Base-by-base conservation (phyloP, 2,329 filamentous ascomycete genomes). In the Drechmeria coniospora region DNA sequence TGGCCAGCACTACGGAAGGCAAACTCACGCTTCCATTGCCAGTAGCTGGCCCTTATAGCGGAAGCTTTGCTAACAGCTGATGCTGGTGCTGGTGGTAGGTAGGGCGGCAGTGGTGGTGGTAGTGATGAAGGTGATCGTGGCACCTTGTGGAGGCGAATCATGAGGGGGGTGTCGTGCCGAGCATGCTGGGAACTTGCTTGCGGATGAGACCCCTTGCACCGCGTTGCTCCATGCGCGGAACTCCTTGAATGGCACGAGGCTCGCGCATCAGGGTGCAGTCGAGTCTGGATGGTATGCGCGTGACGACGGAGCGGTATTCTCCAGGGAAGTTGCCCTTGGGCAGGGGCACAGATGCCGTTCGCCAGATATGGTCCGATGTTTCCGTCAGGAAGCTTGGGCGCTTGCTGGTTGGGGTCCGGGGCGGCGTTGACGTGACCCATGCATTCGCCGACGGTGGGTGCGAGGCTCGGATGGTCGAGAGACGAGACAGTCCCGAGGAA, bases 211-310 rank as follows among this genome's bases (percentile, higher is more conserved):
- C 62, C 21, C 57, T 57, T 6, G 54, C 54, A 18, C 61, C 51
- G n/a, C 59, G 57, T 31, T 62, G 59, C 32, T 69, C 65, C 12
- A 65, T 61, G 19, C 69, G 58, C 15, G 84, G 84, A n/a, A 84
- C 74, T 20, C 86, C 86, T 49, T 92, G 83, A 21, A 93, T 87
- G 36, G 81, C 74, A 32, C 86, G 70, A 17, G 86, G 86, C 53
- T 94, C 86, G 49, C 83, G 82, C 83, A 95, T 93, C 25, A 94
- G 61, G 10, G 74, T 69, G 4, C 77, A 68, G 43, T 98, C 90
- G 8, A 98, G 65, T 45, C 81, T 86, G 6, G 81, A 74, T 5
- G 90, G 90, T 21, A 81, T 74, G 39, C 73, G 57, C 9, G 71
- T 72, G 29, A 72, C 59, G 10, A 73, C 60, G 18, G 62, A 53